These are phyloP conservation scores for Aeschynomene evenia DNA, from an alignment of 306 rosid genomes.

Conservation along the genomic window DNA sequence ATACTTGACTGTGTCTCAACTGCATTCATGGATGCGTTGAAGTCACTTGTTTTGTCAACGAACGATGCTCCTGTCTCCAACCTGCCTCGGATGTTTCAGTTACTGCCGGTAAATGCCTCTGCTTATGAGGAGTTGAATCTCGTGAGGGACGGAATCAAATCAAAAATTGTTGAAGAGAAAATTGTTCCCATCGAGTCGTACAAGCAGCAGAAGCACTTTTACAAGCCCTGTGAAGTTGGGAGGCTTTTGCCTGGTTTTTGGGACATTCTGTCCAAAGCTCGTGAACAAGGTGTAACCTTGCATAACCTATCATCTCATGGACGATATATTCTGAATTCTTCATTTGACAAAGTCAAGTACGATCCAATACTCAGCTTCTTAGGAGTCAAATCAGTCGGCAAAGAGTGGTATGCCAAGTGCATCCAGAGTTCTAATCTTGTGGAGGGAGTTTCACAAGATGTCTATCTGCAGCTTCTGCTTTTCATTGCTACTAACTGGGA, in stretches of 20 bases:
- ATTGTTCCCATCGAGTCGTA: constrained; percentile 54
- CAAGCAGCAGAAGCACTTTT: constrained; percentile 49
- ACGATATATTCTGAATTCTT: constrained; percentile 36
- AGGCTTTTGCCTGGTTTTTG: constrained; percentile 53
- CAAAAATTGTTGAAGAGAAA: constrained; percentile 35
- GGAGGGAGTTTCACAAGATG: constrained; percentile 42
- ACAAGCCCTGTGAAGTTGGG: constrained; percentile 52
- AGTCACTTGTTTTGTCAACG: constrained; percentile 29
- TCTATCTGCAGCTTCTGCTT: constrained; percentile 44
- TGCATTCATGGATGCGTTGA: constrained; percentile 54
- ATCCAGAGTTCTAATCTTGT: constrained; percentile 48
- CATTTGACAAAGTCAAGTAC: constrained; percentile 43
- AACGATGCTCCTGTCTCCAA: constrained; percentile 37
- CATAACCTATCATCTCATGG: constrained; percentile 51
- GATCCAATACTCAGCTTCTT: constrained; percentile 46
- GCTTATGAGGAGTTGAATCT: constrained; percentile 34
- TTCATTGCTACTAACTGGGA: constrained; percentile 52
- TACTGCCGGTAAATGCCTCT: constrained; percentile 45
- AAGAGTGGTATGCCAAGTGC: constrained; percentile 63
- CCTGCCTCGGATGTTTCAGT: constrained; percentile 44
- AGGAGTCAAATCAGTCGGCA: constrained; percentile 40
- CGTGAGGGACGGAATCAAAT: constrained; percentile 46
- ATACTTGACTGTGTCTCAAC: constrained; percentile 50
- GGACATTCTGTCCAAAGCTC: constrained; percentile 46
- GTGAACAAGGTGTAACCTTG: constrained; percentile 37